These are phyloP conservation scores for Xylaria intraflava DNA, from an alignment of 495 filamentous ascomycete species.

Conservation along the genomic window DNA sequence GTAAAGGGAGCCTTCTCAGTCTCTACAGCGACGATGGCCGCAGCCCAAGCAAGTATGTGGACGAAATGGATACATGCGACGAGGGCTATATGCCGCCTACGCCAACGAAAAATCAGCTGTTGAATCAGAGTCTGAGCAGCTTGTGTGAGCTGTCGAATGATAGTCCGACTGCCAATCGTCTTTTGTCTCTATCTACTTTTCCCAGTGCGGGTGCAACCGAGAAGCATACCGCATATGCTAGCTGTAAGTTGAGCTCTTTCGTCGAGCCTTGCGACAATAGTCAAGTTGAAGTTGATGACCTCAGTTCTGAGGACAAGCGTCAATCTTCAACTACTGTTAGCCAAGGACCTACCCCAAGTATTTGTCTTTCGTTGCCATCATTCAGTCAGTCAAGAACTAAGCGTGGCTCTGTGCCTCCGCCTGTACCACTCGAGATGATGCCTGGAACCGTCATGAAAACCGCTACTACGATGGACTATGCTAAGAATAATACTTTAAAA, in stretches of 20 bases:
- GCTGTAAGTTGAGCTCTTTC: conserved; percentile 39
- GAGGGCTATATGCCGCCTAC: conserved; percentile 82
- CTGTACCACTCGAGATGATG: conserved; percentile 30
- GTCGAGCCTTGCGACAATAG: conserved; percentile 13
- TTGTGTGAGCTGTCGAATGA: conserved; percentile 24
- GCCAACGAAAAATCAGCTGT: conserved; percentile 63
- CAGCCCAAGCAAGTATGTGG: conserved; percentile 47
- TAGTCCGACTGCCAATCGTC: conserved; percentile 24
- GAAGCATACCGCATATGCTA: conserved; percentile 19
- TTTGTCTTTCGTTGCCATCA: conserved; percentile 20
- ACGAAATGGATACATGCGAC: conserved; percentile 43
- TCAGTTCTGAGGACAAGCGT: neutral
- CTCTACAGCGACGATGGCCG: conserved; percentile 63
- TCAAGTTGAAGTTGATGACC: neutral
- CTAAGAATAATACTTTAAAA: conserved; percentile 40
- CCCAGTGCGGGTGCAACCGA: conserved; percentile 12
- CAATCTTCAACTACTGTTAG: conserved; percentile 17
- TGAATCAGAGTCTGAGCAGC: conserved; percentile 13
- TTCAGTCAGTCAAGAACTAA: conserved; percentile 33
- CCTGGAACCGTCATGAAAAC: conserved; percentile 13
- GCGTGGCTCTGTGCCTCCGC: conserved; percentile 24
- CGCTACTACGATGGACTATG: conserved; percentile 28
- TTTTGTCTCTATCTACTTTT: conserved; percentile 23
- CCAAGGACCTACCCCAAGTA: conserved; percentile 10
- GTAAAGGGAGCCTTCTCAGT: conserved; percentile 70